Conservation (phyloP, 2,329 filamentous ascomycete species). For the Botrytis sinoallii region DNA sequence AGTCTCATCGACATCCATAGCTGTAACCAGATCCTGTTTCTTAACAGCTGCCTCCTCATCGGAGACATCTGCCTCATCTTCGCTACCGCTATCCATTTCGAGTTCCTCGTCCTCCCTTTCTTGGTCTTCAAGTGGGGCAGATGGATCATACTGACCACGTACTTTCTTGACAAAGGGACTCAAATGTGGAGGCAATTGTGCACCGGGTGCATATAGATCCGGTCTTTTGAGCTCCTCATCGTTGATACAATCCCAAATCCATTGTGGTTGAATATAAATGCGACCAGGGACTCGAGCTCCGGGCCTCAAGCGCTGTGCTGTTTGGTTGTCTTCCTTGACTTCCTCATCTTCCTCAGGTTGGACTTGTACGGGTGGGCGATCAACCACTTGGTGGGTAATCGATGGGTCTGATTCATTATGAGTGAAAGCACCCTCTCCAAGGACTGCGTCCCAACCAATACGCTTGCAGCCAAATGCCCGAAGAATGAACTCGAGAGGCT, state of each 20-base stretch:
- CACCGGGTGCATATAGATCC: constrained; percentile 85
- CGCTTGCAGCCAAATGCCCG: constrained; percentile 94
- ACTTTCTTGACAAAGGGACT: constrained; percentile 92
- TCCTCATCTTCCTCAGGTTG: constrained; percentile 44
- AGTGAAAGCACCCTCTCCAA: constrained; percentile 90
- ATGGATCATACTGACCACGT: constrained; percentile 89
- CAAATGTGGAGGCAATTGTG: constrained; percentile 86
- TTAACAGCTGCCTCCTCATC: constrained; percentile 48
- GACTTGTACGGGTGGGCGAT: constrained; percentile 73
- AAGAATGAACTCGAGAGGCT: constrained; percentile 87
- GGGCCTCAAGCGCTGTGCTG: constrained; percentile 52
- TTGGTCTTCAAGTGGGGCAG: constrained; percentile 78
- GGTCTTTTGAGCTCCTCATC: constrained; percentile 83
- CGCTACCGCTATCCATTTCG: constrained; percentile 56
- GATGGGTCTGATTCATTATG: constrained; percentile 80
- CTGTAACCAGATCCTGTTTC: constrained; percentile 39
- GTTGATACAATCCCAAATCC: constrained; percentile 97
- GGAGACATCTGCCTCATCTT: constrained; percentile 40
- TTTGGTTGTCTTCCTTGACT: constrained; percentile 59
- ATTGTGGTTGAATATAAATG: constrained; percentile 93
- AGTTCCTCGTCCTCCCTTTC: constrained; percentile 83
- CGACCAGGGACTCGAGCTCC: constrained; percentile 84
- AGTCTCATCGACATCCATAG: constrained; percentile 35
- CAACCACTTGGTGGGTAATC: constrained; percentile 96
- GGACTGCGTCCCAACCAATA: constrained; percentile 87